These are phyloP conservation scores for Cordyceps militaris DNA, from an alignment of 2,329 filamentous ascomycete genomes.

Conservation along the genomic window DNA sequence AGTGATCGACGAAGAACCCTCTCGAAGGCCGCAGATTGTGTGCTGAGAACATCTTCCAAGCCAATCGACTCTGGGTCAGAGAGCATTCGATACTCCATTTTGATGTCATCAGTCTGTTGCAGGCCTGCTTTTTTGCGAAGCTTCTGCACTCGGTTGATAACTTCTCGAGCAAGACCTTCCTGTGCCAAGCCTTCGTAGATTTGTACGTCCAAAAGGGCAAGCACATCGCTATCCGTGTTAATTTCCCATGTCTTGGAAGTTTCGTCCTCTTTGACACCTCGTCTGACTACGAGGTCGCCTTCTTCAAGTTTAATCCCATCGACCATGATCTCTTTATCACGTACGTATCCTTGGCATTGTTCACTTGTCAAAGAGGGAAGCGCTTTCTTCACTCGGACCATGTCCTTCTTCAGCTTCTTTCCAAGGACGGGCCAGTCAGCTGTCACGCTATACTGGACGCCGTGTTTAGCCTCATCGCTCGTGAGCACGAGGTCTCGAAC, in stretches of 20 bases:
- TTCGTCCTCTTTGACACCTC: slow-evolving; percentile 67
- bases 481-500: slow-evolving; percentile 78
- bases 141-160: slow-evolving; percentile 88
- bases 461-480: slow-evolving; percentile 82
- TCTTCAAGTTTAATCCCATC: slow-evolving; percentile 78
- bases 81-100: slow-evolving; percentile 84
- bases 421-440: slow-evolving; percentile 93
- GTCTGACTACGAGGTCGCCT: slow-evolving; percentile 72
- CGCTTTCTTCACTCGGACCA: slow-evolving; percentile 83
- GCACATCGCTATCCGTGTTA: slow-evolving; percentile 81
- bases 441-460: slow-evolving; percentile 81
- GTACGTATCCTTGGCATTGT: slow-evolving; percentile 72
- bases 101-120: slow-evolving; percentile 85
- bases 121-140: slow-evolving; percentile 91
- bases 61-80: slow-evolving; percentile 72
- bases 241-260: slow-evolving; percentile 71
- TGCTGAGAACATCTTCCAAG: slow-evolving; percentile 60
- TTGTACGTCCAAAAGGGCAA: slow-evolving; percentile 81
- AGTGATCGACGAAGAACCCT: slow-evolving; percentile 72
- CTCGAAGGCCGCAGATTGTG: slow-evolving; percentile 61
- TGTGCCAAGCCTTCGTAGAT: slow-evolving; percentile 79
- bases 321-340: slow-evolving; percentile 67
- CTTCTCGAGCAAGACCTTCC: slow-evolving; percentile 83
- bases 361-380: slow-evolving; percentile 71
- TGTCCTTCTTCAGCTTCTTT: slow-evolving; percentile 96